Base-by-base conservation (phyloP, 805 yeast genomes). In the Ogataea angusta region DNA sequence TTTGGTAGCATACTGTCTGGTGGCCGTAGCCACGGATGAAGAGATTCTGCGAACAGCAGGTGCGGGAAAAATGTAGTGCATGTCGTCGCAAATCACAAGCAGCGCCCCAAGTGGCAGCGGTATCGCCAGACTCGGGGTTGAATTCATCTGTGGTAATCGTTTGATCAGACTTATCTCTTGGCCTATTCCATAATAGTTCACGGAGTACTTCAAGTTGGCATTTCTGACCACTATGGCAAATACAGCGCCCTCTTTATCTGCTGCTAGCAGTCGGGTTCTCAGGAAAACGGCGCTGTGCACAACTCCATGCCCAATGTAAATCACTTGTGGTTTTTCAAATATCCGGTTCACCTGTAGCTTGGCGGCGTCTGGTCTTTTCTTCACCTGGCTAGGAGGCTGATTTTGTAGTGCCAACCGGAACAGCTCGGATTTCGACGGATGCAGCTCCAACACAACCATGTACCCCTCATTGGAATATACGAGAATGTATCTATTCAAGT, bases 381-480 rank as follows among this genome's bases (percentile, higher is more conserved):
- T 38, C n/a, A 52, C 38, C 25, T 43, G 51, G 3, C 13, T 21
- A 1, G 56, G 57, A 6, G 41, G 30, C 8, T 35, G 36, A 27
- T 52, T 48, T 14, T 34, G 16, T 8, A 47, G 7, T 0, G 61
- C 56, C n/a, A 21, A 24, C 10, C 19, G 18, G 28, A 45, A 58
- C 2, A 59, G 19, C 5, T 49, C 31, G 4, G 28, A 2, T 25
- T 58, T 59, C 10, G 47, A 37, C 4, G 56, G 54, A 10, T 40
- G 45, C 1, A 59, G 38, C 36, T 52, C 54, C 5, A 58, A 40
- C 0, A 58, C 21, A 3, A 43, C 29, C 10, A 58, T 5, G 22
- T 49, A 54, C 4, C 51, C 43, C n/a, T 45, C 49, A 15, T 38
- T 36, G 2, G 53, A 50, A 26, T 56, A 44, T 4, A 59, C 30